Evolutionary conservation across 2,329 filamentous ascomycete species (phyloP), one percentile per base, ranked within the genome.

Genomic region (Calcarisporium arbuscula): DNA sequence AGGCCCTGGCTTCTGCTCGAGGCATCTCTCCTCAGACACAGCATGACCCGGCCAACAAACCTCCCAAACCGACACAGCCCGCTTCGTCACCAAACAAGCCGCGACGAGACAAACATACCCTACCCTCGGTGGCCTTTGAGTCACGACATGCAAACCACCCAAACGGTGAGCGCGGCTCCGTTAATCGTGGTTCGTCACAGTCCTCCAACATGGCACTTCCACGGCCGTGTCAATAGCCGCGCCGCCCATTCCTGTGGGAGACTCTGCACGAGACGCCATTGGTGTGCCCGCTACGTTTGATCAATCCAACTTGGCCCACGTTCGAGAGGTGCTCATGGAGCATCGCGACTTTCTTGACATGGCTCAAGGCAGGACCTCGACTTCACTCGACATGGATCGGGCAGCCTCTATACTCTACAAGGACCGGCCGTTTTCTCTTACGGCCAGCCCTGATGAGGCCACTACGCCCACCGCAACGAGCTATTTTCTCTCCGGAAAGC

Each of bases 1-100:
- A 76, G 57, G 72, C 72, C 52, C 61, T 77, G 54, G 72, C 72
- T 53, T 72, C 70, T 57, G 72, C 72, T 51, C 70, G 72, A 50
- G 72, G 71, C 50, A 72, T 74, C 32, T 55, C 50, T 32, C 46
- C 52, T 15, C 47, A 52, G 19, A 28, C 34, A 11, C 29, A 34
- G 36, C 20, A 36, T 38, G 19, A 33, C 35, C 30, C 36, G 35
- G 14, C 22, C 22, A 25, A 25, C 22, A 25, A 25, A 3, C 22
- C 10, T 14, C 22, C 22, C 22, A 25, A 25, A 14, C 30, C 28
- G 12, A 15, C 28, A 5, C 34, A 36, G 14, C 17, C 28, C 11
- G n/a, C n/a, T n/a, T n/a, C n/a, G n/a, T n/a, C n/a, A n/a, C n/a
- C n/a, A n/a, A n/a, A n/a, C n/a, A 28, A 36, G 21, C 11, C 17